phyloP scores from a whole-genome alignment of 805 yeast species.

The Candida hungchunana region DNA sequence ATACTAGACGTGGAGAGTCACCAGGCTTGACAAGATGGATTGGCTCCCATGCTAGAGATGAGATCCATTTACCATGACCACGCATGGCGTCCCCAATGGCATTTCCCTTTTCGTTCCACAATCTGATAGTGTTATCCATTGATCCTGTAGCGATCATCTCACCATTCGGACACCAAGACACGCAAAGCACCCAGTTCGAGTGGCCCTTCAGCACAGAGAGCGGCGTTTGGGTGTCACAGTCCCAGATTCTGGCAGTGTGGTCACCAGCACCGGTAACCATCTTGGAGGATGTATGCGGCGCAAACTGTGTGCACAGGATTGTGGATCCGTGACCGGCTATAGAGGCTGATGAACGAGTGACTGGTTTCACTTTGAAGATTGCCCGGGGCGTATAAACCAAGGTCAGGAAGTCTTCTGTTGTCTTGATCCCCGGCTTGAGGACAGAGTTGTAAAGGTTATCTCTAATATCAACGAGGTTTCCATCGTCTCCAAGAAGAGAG shows the following conservation, averaged over 20 bases:
- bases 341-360: slow-evolving; percentile 86
- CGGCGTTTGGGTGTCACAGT: slow-evolving; percentile 92
- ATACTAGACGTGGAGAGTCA: slow-evolving; percentile 66
- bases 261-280: slow-evolving; percentile 97
- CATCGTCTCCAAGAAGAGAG: slow-evolving; percentile 52
- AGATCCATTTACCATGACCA: slow-evolving; percentile 89
- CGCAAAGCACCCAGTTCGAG: slow-evolving; percentile 90
- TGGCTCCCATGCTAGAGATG: slow-evolving; percentile 93
- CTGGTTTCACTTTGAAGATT: slow-evolving; percentile 86
- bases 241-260: slow-evolving; percentile 94
- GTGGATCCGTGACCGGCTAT: slow-evolving; percentile 96
- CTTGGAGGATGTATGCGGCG: slow-evolving; percentile 80
- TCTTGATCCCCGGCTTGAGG: slow-evolving; percentile 77
- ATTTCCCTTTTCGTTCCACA: slow-evolving; percentile 82
- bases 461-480: slow-evolving; percentile 61
- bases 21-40: slow-evolving; percentile 69
- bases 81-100: slow-evolving; percentile 66
- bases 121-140: slow-evolving; percentile 83
- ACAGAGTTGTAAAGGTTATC: slow-evolving; percentile 77
- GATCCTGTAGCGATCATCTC: slow-evolving; percentile 90
- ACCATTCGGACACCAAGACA: slow-evolving; percentile 90
- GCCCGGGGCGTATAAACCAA: slow-evolving; percentile 93
- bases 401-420: slow-evolving; percentile 91
- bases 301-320: slow-evolving; percentile 85
- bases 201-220: slow-evolving; percentile 78